A percentile compares a stretch with the other conserved stretches of the same genome.
Evolutionary conservation across 2,329 filamentous ascomycete genomes (phyloP).

Genomic region (Orbilia oligospora): DNA sequence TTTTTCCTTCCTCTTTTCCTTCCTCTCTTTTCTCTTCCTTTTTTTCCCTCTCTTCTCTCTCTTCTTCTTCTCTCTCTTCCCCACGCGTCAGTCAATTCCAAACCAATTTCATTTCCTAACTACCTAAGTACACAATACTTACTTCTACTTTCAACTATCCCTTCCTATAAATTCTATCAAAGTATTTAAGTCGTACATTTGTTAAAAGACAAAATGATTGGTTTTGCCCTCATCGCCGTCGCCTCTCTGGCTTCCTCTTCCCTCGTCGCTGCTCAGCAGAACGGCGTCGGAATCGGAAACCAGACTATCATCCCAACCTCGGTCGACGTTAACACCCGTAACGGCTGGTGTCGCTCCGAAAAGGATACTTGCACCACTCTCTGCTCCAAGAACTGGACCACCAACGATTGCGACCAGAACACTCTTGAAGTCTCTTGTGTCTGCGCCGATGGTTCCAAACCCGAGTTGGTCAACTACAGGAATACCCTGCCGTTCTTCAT

Average conservation of each 20-base stretch:
- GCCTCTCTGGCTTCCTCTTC: constrained; percentile 38
- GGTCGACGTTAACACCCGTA: constrained; percentile 54
- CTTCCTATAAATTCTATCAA: background rate
- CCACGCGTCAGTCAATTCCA: constrained; percentile 18
- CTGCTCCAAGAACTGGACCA: constrained; percentile 51
- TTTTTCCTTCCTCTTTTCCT: constrained; percentile 10
- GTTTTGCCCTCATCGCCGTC: constrained; percentile 10
- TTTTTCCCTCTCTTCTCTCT: background rate
- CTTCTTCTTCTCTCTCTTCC: constrained; percentile 3
- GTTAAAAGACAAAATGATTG: constrained; percentile 42
- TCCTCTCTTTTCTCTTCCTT: background rate
- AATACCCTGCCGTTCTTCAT: constrained; percentile 56
- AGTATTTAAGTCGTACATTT: too few species aligned
- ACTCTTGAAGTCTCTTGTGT: constrained; percentile 27
- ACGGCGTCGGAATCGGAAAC: constrained; percentile 50
- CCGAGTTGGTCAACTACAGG: constrained; percentile 45
- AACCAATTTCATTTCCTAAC: background rate
- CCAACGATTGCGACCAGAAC: constrained; percentile 52
- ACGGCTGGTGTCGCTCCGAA: constrained; percentile 53
- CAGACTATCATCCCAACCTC: constrained; percentile 55
- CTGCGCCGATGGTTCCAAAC: constrained; percentile 49
- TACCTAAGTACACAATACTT: too few species aligned
- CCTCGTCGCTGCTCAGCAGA: constrained; percentile 34
- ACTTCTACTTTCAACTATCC: background rate
- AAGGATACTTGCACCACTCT: constrained; percentile 57